phyloP scores from a whole-genome alignment of 169 alveolate species.

The Cryptosporidium parvum region DNA sequence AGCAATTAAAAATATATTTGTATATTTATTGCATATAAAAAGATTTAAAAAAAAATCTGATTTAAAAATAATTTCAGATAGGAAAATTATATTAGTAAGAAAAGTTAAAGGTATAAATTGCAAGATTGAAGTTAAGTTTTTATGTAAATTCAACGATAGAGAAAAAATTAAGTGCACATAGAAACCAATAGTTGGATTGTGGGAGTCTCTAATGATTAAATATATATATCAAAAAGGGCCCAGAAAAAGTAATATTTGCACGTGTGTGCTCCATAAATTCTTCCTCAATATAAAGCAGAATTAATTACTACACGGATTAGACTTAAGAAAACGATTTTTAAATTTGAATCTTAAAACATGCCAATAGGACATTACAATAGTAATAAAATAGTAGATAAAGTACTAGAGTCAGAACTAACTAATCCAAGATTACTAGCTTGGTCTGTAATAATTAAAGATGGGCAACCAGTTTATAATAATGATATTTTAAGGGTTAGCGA shows the following conservation, averaged over 20 bases:
- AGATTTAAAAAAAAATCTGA: neutral
- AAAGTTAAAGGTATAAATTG: no score
- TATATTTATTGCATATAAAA: neutral
- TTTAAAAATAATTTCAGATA: neutral
- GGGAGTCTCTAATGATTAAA: neutral
- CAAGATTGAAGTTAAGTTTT: neutral
- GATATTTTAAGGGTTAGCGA: neutral
- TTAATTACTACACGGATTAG: no score
- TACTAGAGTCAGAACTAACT: constrained; percentile 40
- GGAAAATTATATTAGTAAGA: no score
- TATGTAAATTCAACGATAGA: neutral
- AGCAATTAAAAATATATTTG: neutral
- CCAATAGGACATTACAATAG: neutral
- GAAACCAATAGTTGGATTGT: neutral
- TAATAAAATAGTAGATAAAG: neutral
- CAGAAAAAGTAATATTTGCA: neutral
- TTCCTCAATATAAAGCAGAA: no score
- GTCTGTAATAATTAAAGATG: constrained; percentile 61
- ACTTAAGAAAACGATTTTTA: neutral
- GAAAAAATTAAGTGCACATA: neutral
- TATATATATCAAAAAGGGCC: neutral
- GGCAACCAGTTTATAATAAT: constrained; percentile 17
- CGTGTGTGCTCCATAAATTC: neutral
- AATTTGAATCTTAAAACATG: neutral
- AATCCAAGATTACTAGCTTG: constrained; percentile 62